These are phyloP conservation scores for Erigeron canadensis DNA, from an alignment of 129 eudicot genomes.

Conservation along the genomic window DNA sequence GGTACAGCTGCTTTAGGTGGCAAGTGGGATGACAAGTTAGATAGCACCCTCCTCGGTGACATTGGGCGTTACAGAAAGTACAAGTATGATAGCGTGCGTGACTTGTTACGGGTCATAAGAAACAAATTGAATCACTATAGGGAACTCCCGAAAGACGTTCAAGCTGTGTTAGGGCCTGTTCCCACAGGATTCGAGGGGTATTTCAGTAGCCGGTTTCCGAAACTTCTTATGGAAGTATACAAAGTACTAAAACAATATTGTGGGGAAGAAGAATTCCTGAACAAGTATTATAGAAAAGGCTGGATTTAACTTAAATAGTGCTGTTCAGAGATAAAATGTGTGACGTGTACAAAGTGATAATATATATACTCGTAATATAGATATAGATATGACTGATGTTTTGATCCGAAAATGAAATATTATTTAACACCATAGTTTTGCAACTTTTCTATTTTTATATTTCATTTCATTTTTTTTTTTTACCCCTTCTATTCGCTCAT, in stretches of 20 bases:
- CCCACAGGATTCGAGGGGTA: constrained; percentile 81
- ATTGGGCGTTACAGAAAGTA: constrained; percentile 72
- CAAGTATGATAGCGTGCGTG: constrained; percentile 79
- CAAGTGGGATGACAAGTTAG: constrained; percentile 86
- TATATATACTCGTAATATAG: no score
- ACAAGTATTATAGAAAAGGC: constrained; percentile 50
- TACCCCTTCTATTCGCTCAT: no score
- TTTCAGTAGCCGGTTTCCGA: constrained; percentile 72
- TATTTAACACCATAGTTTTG: no score
- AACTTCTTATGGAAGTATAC: constrained; percentile 76
- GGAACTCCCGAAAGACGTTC: constrained; percentile 68
- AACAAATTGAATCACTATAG: constrained; percentile 86
- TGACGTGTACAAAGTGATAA: constrained; percentile 16
- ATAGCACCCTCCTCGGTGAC: constrained; percentile 53
- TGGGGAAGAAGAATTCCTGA: constrained; percentile 53
- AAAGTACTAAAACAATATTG: constrained; percentile 53
- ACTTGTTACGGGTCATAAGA: constrained; percentile 78
- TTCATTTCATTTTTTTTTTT: no score
- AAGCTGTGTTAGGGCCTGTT: constrained; percentile 54
- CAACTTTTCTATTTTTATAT: no score
- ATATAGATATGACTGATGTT: no score
- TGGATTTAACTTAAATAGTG: constrained; percentile 25
- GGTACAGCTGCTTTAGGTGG: constrained; percentile 63
- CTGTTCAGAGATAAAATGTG: not conserved
- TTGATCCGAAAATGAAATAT: no score